Evolutionary conservation across 179 eudicot species (phyloP).

Genomic region (Silene coronaria): DNA sequence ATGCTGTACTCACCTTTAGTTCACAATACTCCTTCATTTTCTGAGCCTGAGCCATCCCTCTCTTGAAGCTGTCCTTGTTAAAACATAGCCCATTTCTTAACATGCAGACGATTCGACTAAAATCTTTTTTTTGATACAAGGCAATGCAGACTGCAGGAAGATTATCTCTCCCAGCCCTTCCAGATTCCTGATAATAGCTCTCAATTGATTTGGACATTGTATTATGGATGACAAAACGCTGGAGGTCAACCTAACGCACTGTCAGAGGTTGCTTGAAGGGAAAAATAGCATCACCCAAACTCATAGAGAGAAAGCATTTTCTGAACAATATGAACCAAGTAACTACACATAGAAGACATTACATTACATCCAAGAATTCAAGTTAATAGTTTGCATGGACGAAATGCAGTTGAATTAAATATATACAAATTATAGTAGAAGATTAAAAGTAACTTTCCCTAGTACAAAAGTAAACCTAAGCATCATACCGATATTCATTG

Average conservation of each 20-base stretch:
- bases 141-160: constrained; percentile 66
- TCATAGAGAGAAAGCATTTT: not conserved
- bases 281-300: not conserved
- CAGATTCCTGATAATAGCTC: constrained; percentile 97
- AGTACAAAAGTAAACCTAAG: not conserved
- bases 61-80: constrained; percentile 60
- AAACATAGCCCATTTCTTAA: constrained; percentile 63
- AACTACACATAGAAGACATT: not conserved
- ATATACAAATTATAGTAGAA: not conserved
- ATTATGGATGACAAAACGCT: constrained; percentile 96
- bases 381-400: not conserved
- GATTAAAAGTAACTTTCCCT: not conserved
- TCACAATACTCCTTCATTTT: constrained; percentile 89
- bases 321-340: not conserved
- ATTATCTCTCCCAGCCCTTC: constrained; percentile 95
- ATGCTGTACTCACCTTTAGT: constrained; percentile 51
- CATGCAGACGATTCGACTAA: constrained; percentile 94
- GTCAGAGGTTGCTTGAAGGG: not conserved
- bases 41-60: constrained; percentile 81
- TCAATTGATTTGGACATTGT: constrained; percentile 94
- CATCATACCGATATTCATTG: not conserved
- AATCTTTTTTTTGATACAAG: constrained; percentile 84
- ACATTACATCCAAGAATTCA: not conserved
- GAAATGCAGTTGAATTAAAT: not conserved
- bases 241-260: constrained; percentile 18